Conservation (phyloP, 805 yeast species). For the Starmerella bacillaris region DNA sequence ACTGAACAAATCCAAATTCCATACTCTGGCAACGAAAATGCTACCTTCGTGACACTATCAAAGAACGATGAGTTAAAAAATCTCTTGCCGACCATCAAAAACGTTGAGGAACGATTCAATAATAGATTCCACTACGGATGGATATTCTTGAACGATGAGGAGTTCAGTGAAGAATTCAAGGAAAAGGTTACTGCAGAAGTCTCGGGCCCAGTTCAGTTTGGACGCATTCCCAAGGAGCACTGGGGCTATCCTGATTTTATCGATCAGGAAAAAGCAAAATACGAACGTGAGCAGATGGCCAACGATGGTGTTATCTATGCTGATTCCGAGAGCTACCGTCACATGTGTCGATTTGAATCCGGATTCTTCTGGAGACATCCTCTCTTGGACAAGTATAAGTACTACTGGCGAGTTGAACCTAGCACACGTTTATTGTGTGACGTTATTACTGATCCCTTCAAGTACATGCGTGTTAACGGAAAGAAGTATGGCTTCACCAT, state of each 20-base stretch:
- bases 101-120: slow-evolving; percentile 75
- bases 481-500: slow-evolving; percentile 79
- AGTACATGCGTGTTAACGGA: slow-evolving; percentile 48
- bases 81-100: slow-evolving; percentile 52
- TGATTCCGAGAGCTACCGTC: slow-evolving; percentile 62
- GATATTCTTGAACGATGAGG: slow-evolving; percentile 70
- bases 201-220: slow-evolving; percentile 51
- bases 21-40: slow-evolving; percentile 34
- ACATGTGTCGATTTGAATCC: slow-evolving; percentile 87
- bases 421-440: slow-evolving; percentile 81
- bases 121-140: slow-evolving; percentile 91
- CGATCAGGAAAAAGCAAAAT: slow-evolving; percentile 31
- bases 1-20: not conserved
- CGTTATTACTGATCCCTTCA: slow-evolving; percentile 76
- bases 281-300: slow-evolving; percentile 54
- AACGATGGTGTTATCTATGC: slow-evolving; percentile 78
- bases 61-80: slow-evolving; percentile 64
- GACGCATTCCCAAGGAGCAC: slow-evolving; percentile 34
- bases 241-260: slow-evolving; percentile 55
- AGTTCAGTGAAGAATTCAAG: slow-evolving; percentile 49
- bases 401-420: slow-evolving; percentile 97
- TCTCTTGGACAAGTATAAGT: slow-evolving; percentile 48
- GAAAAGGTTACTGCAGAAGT: slow-evolving; percentile 34
- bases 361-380: slow-evolving; percentile 72
- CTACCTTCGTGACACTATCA: slow-evolving; percentile 69